Conservation (phyloP, 345 rosid species). For the Gynandropsis gynandra region DNA sequence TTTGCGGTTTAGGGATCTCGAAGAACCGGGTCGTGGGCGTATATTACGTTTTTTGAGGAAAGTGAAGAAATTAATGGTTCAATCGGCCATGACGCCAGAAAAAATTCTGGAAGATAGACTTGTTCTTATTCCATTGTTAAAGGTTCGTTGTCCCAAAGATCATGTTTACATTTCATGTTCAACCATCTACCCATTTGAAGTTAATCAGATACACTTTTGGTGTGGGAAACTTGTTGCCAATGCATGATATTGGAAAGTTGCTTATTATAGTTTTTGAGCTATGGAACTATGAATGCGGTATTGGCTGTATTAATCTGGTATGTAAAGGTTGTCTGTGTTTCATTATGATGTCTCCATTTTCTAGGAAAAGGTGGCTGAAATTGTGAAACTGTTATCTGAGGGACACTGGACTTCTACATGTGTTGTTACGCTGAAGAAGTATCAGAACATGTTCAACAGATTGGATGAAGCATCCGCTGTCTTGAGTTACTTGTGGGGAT, state of each 20-base stretch:
- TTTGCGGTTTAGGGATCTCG: slow-evolving; percentile 39
- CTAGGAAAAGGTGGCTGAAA: slow-evolving; percentile 27
- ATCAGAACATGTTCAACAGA: slow-evolving; percentile 56
- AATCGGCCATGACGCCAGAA: slow-evolving; percentile 35
- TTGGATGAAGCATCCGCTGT: slow-evolving; percentile 52
- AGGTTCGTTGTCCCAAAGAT: slow-evolving; percentile 34
- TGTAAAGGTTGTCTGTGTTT: too few relatives aligned
- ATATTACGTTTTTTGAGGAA: slow-evolving; percentile 45
- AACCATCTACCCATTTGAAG: not conserved
- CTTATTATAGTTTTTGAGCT: too few relatives aligned
- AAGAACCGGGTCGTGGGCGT: slow-evolving; percentile 45
- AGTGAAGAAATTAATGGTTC: slow-evolving; percentile 43
- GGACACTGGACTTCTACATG: slow-evolving; percentile 35
- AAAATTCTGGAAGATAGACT: slow-evolving; percentile 38
- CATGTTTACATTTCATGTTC: not conserved
- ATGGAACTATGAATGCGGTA: too few relatives aligned
- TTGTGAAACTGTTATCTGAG: slow-evolving; percentile 24
- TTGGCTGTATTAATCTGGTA: too few relatives aligned
- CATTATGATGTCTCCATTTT: not conserved
- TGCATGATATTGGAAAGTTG: too few relatives aligned
- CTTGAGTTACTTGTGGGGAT: slow-evolving; percentile 55
- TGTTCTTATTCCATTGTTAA: slow-evolving; percentile 41
- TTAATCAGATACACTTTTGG: not conserved
- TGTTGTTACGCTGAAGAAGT: slow-evolving; percentile 54
- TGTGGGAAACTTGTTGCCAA: not conserved